phyloP scores from a whole-genome alignment of 176 grass and related monocot species.

The Calamus simplicifolius region DNA sequence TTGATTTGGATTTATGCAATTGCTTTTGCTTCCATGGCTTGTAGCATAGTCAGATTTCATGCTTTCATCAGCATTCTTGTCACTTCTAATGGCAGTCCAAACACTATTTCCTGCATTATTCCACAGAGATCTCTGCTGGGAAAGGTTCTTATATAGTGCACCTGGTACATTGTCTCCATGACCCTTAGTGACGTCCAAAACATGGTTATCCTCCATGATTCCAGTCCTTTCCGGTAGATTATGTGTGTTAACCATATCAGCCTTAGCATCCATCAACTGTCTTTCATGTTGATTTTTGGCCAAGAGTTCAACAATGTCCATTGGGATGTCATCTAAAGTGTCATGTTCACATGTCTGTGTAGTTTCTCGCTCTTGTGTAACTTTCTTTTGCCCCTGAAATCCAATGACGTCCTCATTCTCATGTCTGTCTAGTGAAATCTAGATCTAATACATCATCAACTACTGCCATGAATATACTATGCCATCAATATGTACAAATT shows the following conservation, averaged over 20 bases:
- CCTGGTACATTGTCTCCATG: slow-evolving; percentile 19
- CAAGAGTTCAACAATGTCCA: slow-evolving; percentile 88
- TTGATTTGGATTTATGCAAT: slow-evolving; percentile 7
- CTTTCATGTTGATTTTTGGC: slow-evolving; percentile 50
- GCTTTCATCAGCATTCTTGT: slow-evolving; percentile 5
- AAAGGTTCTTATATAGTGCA: slow-evolving; percentile 13
- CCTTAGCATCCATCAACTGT: slow-evolving; percentile 21
- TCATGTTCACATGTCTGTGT: slow-evolving; percentile 22
- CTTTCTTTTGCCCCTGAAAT: slow-evolving; percentile 21
- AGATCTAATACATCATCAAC: no score
- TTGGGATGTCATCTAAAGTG: slow-evolving; percentile 56
- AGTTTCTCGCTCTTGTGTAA: slow-evolving; percentile 8
- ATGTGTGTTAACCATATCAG: slow-evolving; percentile 11
- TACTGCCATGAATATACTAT: no score
- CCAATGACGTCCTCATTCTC: slow-evolving; percentile 14
- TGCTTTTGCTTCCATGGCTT: slow-evolving; percentile 1
- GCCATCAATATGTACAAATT: no score
- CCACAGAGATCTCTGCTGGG: slow-evolving; percentile 15
- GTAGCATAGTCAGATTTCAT: slow-evolving; percentile 7
- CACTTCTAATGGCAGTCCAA: slow-evolving; percentile 10
- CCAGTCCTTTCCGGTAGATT: not conserved
- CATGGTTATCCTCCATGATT: slow-evolving; percentile 31
- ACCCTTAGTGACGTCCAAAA: slow-evolving; percentile 10
- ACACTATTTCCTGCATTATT: slow-evolving; percentile 23
- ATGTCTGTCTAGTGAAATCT: slow-evolving; percentile 29